Conservation (phyloP, 2,329 filamentous ascomycete species). For the Aspergillus glaucus region DNA sequence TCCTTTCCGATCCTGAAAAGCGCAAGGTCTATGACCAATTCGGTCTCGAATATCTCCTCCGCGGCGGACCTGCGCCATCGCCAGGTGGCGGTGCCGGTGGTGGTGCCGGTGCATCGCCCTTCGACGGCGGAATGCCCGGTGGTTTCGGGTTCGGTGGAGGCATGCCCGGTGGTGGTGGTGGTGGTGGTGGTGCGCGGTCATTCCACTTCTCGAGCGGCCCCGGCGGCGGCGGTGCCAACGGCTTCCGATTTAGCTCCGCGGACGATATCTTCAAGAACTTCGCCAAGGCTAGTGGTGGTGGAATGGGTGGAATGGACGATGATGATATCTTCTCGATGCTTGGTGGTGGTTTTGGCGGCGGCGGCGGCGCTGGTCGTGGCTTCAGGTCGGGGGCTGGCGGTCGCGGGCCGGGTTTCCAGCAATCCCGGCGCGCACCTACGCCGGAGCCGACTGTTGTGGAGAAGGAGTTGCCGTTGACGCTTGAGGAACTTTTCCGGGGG, state of each 20-base stretch:
- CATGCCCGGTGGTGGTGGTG: conserved; percentile 40
- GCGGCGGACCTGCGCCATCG: conserved; percentile 65
- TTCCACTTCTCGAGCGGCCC: conserved; percentile 42
- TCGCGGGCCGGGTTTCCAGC: conserved; percentile 18
- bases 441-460: conserved; percentile 90
- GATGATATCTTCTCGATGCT: conserved; percentile 51
- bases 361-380: conserved; percentile 34
- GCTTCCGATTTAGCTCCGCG: conserved; percentile 79
- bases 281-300: conserved; percentile 53
- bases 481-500: conserved; percentile 85
- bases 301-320: conserved; percentile 41
- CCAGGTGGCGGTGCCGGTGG: conserved; percentile 52
- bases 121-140: conserved; percentile 51
- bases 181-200: conserved; percentile 43
- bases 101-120: conserved; percentile 47
- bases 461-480: conserved; percentile 67
- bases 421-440: conserved; percentile 44
- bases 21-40: conserved; percentile 92
- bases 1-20: conserved; percentile 94
- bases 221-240: conserved; percentile 46
- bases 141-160: conserved; percentile 47
- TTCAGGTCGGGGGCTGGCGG: conserved; percentile 23
- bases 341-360: conserved; percentile 36
- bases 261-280: conserved; percentile 83
- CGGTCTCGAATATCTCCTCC: conserved; percentile 85